phyloP scores from a whole-genome alignment of 768 basidiomycete genomes.

The Termitomyces sp. region DNA sequence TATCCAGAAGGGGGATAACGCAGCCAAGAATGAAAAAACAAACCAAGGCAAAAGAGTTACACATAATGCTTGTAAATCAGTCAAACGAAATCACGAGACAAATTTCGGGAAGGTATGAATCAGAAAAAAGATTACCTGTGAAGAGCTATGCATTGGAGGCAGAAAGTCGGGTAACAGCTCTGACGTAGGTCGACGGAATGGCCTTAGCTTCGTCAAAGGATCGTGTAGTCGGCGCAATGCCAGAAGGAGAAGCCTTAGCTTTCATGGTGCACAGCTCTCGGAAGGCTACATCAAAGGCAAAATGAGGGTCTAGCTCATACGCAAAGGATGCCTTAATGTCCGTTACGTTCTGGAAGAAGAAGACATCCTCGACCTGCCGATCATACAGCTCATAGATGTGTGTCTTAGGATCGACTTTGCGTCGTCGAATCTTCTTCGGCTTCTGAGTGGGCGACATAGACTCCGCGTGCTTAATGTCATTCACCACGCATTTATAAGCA shows the following conservation, averaged over 20 bases:
- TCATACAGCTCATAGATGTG: conserved; percentile 21
- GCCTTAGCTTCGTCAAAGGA: conserved; percentile 35
- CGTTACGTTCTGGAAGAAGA: conserved; percentile 26
- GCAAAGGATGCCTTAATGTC: conserved; percentile 58
- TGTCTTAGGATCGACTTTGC: conserved; percentile 20
- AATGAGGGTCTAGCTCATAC: conserved; percentile 24
- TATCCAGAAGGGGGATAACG: background rate
- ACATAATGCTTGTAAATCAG: background rate
- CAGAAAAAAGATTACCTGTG: background rate
- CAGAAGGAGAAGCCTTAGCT: conserved; percentile 31
- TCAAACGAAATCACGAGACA: background rate
- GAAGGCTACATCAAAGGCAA: conserved; percentile 55
- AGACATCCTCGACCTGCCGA: conserved; percentile 19
- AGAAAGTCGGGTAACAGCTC: conserved; percentile 15
- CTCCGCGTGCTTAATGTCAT: background rate
- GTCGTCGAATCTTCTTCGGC: conserved; percentile 12
- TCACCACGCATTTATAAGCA: conserved; percentile 13
- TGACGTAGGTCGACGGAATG: conserved; percentile 23
- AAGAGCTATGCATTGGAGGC: background rate
- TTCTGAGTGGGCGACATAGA: conserved; percentile 8
- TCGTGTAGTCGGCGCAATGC: conserved; percentile 25
- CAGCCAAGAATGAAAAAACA: background rate
- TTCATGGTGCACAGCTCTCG: conserved; percentile 49
- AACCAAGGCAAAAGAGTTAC: background rate
- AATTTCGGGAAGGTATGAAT: background rate